Conservation (phyloP, 1,139 yeast genomes). For the Hyphopichia wangnamkhiaoensis region DNA sequence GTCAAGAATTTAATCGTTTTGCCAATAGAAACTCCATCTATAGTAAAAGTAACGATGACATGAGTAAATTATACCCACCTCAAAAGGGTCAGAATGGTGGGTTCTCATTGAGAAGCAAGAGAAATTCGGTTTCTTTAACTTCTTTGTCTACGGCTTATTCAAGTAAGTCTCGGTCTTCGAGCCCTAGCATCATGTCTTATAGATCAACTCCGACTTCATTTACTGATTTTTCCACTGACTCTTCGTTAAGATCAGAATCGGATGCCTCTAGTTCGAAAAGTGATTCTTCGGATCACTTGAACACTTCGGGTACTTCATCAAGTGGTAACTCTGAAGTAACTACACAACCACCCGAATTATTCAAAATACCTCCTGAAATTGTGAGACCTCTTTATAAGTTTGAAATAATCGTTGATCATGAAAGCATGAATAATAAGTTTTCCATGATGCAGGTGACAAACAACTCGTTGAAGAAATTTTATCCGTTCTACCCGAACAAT, state of each 20-base stretch:
- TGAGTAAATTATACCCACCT: constrained; percentile 4
- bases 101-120: constrained; percentile 13
- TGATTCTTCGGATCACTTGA: constrained; percentile 2
- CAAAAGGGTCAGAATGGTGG: not conserved
- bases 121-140: constrained; percentile 40
- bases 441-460: constrained; percentile 13
- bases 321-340: constrained; percentile 4
- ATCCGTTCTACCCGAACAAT: not conserved
- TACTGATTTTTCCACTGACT: constrained; percentile 35
- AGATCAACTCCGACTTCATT: constrained; percentile 42
- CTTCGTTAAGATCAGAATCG: constrained; percentile 31
- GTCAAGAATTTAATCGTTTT: constrained; percentile 1
- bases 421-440: constrained; percentile 38
- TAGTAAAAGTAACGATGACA: constrained; percentile 4
- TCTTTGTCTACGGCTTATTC: constrained; percentile 40
- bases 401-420: constrained; percentile 48
- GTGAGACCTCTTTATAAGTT: constrained; percentile 49
- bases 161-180: constrained; percentile 41
- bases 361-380: constrained; percentile 47
- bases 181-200: constrained; percentile 47
- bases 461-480: not conserved
- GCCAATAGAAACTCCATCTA: not conserved
- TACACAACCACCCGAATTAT: constrained; percentile 48
- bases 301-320: not conserved
- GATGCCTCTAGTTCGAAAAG: constrained; percentile 16